phyloP scores from a whole-genome alignment of 2,329 filamentous ascomycete species.

The Myrmaecium sp. region DNA sequence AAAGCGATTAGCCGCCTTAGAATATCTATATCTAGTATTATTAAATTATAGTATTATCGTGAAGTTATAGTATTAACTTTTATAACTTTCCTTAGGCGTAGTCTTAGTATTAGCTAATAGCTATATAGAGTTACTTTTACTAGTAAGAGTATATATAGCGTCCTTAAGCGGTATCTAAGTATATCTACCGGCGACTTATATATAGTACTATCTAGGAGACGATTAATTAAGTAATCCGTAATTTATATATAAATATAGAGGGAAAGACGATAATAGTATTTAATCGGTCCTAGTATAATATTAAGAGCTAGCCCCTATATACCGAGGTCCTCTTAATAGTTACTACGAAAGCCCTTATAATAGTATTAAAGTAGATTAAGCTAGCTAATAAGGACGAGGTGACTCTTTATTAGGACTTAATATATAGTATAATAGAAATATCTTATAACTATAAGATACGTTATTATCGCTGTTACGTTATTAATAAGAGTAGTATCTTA shows the following conservation, averaged over 20 bases:
- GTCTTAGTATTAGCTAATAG: neutral
- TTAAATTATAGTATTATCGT: neutral
- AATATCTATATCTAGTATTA: neutral
- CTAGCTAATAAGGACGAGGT: neutral
- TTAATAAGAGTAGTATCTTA: too few species aligned
- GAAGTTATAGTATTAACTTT: neutral
- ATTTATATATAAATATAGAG: too few species aligned
- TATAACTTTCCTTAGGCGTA: neutral
- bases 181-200: too few species aligned
- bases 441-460: neutral
- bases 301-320: too few species aligned
- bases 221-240: too few species aligned
- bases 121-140: neutral
- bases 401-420: neutral
- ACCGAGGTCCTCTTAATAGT: too few species aligned
- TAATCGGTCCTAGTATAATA: too few species aligned
- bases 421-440: slow-evolving; percentile 1
- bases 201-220: too few species aligned
- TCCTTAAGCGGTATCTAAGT: too few species aligned
- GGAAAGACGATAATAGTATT: too few species aligned
- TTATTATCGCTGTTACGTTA: too few species aligned
- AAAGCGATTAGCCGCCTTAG: neutral
- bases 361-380: neutral
- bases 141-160: neutral
- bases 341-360: too few species aligned